Conservation (phyloP, 2,329 filamentous ascomycete species). For the Colletotrichum navitas region DNA sequence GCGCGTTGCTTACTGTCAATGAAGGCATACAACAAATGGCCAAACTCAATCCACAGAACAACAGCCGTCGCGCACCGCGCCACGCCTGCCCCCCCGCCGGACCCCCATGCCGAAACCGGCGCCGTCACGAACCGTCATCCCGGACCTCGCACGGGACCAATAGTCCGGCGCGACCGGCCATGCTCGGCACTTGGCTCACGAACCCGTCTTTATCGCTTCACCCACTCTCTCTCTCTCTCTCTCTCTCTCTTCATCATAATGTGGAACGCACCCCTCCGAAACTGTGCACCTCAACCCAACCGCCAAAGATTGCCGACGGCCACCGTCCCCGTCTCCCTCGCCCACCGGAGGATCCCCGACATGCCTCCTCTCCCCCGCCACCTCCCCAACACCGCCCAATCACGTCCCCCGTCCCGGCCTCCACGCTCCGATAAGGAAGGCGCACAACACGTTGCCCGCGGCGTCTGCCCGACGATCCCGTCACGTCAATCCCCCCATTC, state of each 20-base stretch:
- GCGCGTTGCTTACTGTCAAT: too few relatives aligned
- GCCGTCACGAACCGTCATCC: neutral
- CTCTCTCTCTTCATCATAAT: neutral
- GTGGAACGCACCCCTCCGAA: too few relatives aligned
- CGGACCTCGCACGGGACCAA: neutral
- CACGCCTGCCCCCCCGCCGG: neutral
- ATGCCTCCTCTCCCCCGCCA: neutral
- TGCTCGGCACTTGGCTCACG: neutral
- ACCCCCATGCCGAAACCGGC: conserved; percentile 12
- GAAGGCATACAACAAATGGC: too few relatives aligned
- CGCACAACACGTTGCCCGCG: conserved; percentile 29
- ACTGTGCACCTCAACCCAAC: neutral
- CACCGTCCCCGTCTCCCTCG: neutral
- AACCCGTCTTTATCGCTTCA: neutral
- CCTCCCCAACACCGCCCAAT: conserved; percentile 1
- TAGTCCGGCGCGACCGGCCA: neutral
- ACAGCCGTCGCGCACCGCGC: neutral
- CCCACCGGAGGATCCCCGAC: conserved; percentile 14
- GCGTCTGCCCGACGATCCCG: conserved; percentile 12
- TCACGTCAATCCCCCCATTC: neutral
- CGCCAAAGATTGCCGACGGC: conserved; percentile 1
- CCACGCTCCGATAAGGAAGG: conserved; percentile 20
- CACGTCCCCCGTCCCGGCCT: neutral
- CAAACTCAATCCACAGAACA: neutral
- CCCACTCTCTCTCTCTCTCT: neutral